A percentile compares a stretch with the other conserved stretches of the same genome.
Evolutionary conservation across 129 eudicot species (phyloP).

Genomic region (Escallonia rubra): DNA sequence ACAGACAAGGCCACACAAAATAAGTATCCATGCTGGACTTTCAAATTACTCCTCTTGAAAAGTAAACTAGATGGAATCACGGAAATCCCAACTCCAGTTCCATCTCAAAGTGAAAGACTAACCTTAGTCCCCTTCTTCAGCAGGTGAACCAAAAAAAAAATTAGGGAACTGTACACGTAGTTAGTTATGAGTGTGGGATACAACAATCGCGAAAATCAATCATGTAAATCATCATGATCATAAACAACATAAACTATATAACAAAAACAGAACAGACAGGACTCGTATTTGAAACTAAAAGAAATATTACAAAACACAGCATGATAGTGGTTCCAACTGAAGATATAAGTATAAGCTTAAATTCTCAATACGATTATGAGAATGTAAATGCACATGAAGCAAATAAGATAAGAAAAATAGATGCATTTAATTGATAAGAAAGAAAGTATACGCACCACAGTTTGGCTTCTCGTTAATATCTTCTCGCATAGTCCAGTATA

Average conservation of each 20-base stretch:
- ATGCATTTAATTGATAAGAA: not conserved
- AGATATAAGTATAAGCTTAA: not conserved
- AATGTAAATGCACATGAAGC: not conserved
- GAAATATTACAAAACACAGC: no score
- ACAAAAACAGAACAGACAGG: not conserved
- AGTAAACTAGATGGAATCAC: no score
- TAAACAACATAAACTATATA: not conserved
- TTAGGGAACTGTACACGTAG: no score
- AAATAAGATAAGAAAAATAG: not conserved
- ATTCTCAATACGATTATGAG: not conserved
- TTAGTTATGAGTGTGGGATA: not conserved
- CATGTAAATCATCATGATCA: not conserved
- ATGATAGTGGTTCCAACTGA: no score
- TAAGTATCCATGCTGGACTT: no score
- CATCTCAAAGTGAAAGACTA: not conserved
- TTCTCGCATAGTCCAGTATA: slow-evolving; percentile 90
- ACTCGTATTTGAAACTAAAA: no score
- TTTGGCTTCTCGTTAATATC: slow-evolving; percentile 81
- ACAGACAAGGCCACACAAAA: no score
- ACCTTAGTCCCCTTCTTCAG: not conserved
- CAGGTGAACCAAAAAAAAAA: no score
- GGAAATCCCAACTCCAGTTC: not conserved
- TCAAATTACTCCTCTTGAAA: no score
- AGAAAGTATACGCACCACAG: slow-evolving; percentile 57
- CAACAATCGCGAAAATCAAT: not conserved